Evolutionary conservation across 371 early-diverging fungal genomes (phyloP).

Genomic region (Dichotomocladium elegans): DNA sequence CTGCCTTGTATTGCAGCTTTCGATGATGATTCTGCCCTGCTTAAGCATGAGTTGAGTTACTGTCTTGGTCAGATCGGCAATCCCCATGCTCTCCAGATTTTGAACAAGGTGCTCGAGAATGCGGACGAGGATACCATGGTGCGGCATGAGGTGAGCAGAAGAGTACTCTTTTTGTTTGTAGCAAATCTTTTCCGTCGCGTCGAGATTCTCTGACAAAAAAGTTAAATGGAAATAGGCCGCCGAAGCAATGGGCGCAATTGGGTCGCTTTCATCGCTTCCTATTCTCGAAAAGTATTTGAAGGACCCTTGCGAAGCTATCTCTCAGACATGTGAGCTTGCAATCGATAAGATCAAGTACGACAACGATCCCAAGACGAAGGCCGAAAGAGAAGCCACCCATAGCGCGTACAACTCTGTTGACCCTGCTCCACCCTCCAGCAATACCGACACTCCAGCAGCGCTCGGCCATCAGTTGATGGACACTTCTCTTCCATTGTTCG

Average conservation of each 20-base stretch:
- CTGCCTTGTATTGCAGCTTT: conserved; percentile 62
- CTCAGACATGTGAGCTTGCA: conserved; percentile 96
- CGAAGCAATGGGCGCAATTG: conserved; percentile 97
- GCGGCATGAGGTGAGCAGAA: conserved; percentile 82
- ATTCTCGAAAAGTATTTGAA: conserved; percentile 72
- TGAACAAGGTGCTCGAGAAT: conserved; percentile 69
- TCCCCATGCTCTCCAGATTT: conserved; percentile 70
- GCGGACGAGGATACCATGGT: conserved; percentile 92
- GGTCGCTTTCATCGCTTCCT: conserved; percentile 59
- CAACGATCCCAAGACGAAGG: conserved; percentile 45
- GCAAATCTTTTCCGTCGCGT: background rate
- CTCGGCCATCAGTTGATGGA: conserved; percentile 71
- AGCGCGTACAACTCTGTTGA: conserved; percentile 82
- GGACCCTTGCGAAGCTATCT: conserved; percentile 66
- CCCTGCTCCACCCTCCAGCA: conserved; percentile 83
- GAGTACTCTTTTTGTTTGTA: conserved; percentile 1
- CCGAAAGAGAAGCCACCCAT: conserved; percentile 32
- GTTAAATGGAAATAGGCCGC: conserved; percentile 63
- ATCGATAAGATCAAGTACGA: conserved; percentile 83
- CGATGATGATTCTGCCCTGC: conserved; percentile 83
- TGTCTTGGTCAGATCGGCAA: conserved; percentile 98
- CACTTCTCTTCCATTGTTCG: conserved; percentile 73
- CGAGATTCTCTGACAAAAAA: background rate
- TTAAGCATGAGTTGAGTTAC: conserved; percentile 99
- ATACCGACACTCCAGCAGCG: conserved; percentile 58